Percentiles rank a stretch among this genome's conserved stretches.
Evolutionary conservation across 331 rosid genomes (phyloP).

Genomic region (Telfairia occidentalis): DNA sequence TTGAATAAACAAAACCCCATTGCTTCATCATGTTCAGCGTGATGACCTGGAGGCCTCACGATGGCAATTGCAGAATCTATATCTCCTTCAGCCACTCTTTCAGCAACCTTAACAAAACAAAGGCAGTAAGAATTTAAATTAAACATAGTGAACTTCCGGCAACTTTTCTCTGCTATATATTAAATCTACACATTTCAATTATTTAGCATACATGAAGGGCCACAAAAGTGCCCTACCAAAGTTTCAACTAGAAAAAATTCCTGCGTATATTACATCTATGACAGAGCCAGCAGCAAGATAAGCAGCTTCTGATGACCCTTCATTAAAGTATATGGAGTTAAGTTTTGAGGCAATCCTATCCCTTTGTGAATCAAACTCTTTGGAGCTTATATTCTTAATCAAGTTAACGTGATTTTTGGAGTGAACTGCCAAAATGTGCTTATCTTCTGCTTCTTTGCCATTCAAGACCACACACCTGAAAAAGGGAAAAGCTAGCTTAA

Average conservation of each 20-base stretch:
- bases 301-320: constrained; percentile 80
- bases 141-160: neutral
- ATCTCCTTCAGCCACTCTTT: constrained; percentile 75
- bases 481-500: constrained; percentile 3
- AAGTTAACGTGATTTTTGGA: constrained; percentile 47
- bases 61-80: constrained; percentile 71
- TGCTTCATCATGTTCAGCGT: constrained; percentile 69
- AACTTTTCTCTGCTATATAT: neutral
- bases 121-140: constrained; percentile 8
- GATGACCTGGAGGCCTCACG: constrained; percentile 98
- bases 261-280: constrained; percentile 38
- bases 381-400: constrained; percentile 63
- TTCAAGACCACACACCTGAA: constrained; percentile 68
- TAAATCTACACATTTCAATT: neutral
- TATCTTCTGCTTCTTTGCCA: constrained; percentile 66
- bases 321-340: constrained; percentile 64
- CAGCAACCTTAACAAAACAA: constrained; percentile 37
- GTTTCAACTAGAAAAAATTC: neutral
- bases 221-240: neutral
- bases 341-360: constrained; percentile 29
- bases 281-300: constrained; percentile 89
- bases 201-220: neutral
- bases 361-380: constrained; percentile 35
- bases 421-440: constrained; percentile 44
- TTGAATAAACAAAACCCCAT: constrained; percentile 94